A percentile compares a stretch with the other conserved stretches of the same genome.
These are phyloP conservation scores for Mucor ambiguus DNA, from an alignment of 371 early-diverging fungal species.

Conservation along the genomic window DNA sequence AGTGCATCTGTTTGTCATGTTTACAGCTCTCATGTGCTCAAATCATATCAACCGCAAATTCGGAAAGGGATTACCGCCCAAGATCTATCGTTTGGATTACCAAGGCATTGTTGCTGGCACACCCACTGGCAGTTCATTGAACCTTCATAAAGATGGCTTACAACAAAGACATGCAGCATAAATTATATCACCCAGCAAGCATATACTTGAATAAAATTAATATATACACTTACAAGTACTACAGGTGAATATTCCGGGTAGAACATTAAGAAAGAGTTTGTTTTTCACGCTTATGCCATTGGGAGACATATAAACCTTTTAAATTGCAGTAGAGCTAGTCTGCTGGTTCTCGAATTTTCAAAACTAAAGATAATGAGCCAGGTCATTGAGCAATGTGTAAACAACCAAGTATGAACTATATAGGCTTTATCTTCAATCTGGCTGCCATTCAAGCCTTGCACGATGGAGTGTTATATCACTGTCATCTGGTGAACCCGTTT, in stretches of 20 bases:
- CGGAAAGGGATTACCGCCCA: slow-evolving; percentile 52
- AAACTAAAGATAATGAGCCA: no score
- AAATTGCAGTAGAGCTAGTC: no score
- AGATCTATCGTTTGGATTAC: slow-evolving; percentile 53
- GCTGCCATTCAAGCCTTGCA: no score
- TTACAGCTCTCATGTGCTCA: slow-evolving; percentile 56
- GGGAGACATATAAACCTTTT: not conserved
- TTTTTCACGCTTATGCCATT: not conserved
- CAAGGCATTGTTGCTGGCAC: slow-evolving; percentile 51
- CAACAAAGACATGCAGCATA: slow-evolving; percentile 35
- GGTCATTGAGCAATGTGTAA: no score
- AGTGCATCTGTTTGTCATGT: slow-evolving; percentile 50
- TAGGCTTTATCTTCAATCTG: no score
- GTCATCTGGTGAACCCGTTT: no score
- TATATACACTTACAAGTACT: not conserved
- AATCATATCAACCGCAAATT: slow-evolving; percentile 61
- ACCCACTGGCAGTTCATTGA: slow-evolving; percentile 48
- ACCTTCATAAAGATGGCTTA: slow-evolving; percentile 39
- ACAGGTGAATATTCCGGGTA: not conserved
- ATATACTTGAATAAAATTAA: not conserved
- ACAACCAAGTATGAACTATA: no score
- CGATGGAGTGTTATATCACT: no score
- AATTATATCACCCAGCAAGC: not conserved
- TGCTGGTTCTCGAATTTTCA: no score
- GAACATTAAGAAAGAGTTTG: not conserved